phyloP scores from a whole-genome alignment of 495 filamentous ascomycete genomes.

The Hyaloscypha hepaticicola region DNA sequence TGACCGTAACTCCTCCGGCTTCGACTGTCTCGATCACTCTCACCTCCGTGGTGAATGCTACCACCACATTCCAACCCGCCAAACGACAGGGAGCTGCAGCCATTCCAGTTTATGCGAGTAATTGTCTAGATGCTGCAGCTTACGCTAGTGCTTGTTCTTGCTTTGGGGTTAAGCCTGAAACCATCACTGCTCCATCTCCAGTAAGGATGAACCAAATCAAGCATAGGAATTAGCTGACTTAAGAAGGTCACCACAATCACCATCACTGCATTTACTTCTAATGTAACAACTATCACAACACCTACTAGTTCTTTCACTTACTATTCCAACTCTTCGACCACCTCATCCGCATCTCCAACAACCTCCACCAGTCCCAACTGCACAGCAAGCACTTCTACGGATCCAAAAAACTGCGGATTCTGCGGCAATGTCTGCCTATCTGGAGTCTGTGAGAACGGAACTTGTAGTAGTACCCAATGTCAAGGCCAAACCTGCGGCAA shows the following conservation, averaged over 20 bases:
- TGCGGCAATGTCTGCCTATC: slow-evolving; percentile 16
- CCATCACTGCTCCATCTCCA: slow-evolving; percentile 5
- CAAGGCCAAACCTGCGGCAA: slow-evolving; percentile 10
- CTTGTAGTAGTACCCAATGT: slow-evolving; percentile 3
- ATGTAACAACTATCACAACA: neutral
- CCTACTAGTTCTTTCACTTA: neutral
- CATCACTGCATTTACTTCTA: neutral
- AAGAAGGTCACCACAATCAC: slow-evolving; percentile 4
- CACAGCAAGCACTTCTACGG: slow-evolving; percentile 4
- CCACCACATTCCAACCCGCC: neutral
- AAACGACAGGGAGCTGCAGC: neutral
- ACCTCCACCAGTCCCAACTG: neutral
- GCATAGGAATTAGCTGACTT: neutral
- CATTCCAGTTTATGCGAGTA: slow-evolving; percentile 20
- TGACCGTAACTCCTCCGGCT: slow-evolving; percentile 1
- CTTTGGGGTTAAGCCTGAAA: slow-evolving; percentile 20
- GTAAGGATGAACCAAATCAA: slow-evolving; percentile 1
- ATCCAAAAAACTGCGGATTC: slow-evolving; percentile 15
- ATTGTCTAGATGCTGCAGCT: slow-evolving; percentile 1
- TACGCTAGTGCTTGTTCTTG: slow-evolving; percentile 36
- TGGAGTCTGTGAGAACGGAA: slow-evolving; percentile 8
- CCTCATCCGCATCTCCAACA: slow-evolving; percentile 3
- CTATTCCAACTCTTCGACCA: neutral
- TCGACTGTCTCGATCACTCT: neutral
- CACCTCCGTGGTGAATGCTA: neutral